Evolutionary conservation across 1,139 yeast species (phyloP), one percentile per base, ranked within the genome.

Genomic region (Nakaseomyces nivariensis): DNA sequence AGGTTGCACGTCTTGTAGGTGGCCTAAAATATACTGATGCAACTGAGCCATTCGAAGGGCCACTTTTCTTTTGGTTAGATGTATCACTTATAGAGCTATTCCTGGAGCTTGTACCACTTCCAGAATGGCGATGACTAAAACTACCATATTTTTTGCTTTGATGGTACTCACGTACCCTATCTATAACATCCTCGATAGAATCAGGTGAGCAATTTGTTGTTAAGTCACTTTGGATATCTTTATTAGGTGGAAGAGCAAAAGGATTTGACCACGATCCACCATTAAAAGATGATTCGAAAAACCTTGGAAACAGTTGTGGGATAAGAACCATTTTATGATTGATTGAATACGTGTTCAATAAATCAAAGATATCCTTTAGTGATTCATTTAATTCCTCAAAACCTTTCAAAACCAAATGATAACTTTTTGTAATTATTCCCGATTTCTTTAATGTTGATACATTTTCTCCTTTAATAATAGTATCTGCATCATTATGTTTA

Each of bases 211-310:
- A 33, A 8, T 4, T n/a, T 1, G 31, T 29, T 29, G 31, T 33
- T 17, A 17, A 17, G 25, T 17, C 38, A 25, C 36, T 33, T 33
- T n/a, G 36, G 10, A 26, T n/a, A 25, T 25, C 32, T 8, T 24
- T 24, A 26, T 26, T 38, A 4, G 43, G 29, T 8, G 43, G 43
- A 4, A 38, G n/a, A 5, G 37, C 31, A 57, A 82, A 81, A 24
- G 85, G 85, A 58, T 81, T 82, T 49, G 78, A 77, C 82, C 87
- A 82, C 54, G 81, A 80, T 7, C 87, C 88, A 5, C 87, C 89
- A 58, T 81, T 81, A 62, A 80, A 83, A 51, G 77, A 81, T 46
- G 79, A 78, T 32, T 73, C 70, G 8, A 83, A 64, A 58, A 82
- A 80, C 49, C 90, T 69, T 7, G 90, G 85, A 56, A 79, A 78